Conservation (phyloP, 345 rosid species). For the Xanthoceras sorbifolium region DNA sequence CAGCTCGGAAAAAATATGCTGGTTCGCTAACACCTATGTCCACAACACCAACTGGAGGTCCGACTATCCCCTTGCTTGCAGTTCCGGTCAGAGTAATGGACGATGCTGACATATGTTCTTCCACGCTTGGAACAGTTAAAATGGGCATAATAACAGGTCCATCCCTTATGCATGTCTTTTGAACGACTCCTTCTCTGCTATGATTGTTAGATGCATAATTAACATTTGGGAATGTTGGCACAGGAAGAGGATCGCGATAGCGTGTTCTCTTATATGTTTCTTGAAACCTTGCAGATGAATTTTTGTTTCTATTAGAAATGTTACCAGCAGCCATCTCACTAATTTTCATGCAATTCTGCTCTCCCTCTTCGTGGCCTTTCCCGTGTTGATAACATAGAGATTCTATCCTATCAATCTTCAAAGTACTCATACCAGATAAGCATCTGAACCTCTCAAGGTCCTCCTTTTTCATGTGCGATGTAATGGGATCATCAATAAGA, state of each 20-base stretch:
- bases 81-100: conserved; percentile 43
- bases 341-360: conserved; percentile 15
- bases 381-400: conserved; percentile 36
- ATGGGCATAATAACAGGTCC: conserved; percentile 26
- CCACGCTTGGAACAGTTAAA: conserved; percentile 22
- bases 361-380: conserved; percentile 22
- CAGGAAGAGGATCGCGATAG: background rate
- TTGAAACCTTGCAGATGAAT: conserved; percentile 20
- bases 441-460: conserved; percentile 44
- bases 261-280: conserved; percentile 17
- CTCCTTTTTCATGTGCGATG: conserved; percentile 33
- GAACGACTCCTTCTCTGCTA: conserved; percentile 7
- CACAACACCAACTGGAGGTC: conserved; percentile 54
- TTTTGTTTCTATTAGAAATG: conserved; percentile 17
- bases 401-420: conserved; percentile 43
- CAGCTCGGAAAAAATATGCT: conserved; percentile 60
- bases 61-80: conserved; percentile 35
- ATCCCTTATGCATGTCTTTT: conserved; percentile 25
- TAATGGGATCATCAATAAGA: conserved; percentile 49
- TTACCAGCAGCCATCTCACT: conserved; percentile 13
- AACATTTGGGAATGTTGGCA: background rate
- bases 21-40: conserved; percentile 57
- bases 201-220: conserved; percentile 6
- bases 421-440: conserved; percentile 43
- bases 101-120: conserved; percentile 31